These are phyloP conservation scores for Arthrobotrys megalospora DNA, from an alignment of 2,329 filamentous ascomycete genomes.

Conservation along the genomic window DNA sequence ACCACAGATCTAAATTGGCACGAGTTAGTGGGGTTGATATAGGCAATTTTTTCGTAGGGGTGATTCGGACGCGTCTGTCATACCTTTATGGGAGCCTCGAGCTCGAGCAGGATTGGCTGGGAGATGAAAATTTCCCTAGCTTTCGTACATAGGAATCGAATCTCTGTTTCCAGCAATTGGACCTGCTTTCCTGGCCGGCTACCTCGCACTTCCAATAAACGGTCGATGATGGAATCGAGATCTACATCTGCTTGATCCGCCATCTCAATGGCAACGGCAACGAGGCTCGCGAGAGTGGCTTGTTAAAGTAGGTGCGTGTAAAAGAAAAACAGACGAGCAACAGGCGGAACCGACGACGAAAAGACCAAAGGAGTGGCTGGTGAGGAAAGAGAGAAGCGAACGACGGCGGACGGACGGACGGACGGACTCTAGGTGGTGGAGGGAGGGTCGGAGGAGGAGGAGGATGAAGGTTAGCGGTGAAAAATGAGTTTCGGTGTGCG, in stretches of 20 bases:
- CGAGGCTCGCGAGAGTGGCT: constrained; percentile 56
- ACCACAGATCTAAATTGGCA: constrained; percentile 84
- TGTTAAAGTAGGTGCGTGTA: constrained; percentile 20
- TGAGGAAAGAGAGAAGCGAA: constrained; percentile 52
- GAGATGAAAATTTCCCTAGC: constrained; percentile 99
- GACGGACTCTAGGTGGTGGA: constrained; percentile 22
- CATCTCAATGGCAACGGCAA: constrained; percentile 71
- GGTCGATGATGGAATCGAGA: constrained; percentile 99
- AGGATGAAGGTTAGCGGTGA: constrained; percentile 1
- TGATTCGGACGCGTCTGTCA: constrained; percentile 64
- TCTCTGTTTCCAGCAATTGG: constrained; percentile 95
- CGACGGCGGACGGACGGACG: constrained; percentile 30
- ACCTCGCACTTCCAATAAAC: constrained; percentile 95
- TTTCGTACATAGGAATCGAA: constrained; percentile 97
- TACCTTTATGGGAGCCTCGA: constrained; percentile 99
- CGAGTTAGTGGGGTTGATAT: neutral
- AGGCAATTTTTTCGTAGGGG: neutral
- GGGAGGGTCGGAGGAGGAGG: constrained; percentile 9
- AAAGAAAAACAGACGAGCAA: constrained; percentile 39
- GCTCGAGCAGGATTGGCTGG: constrained; percentile 95
- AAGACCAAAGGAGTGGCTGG: constrained; percentile 60
- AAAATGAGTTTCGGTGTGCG: constrained; percentile 14
- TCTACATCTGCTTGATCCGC: constrained; percentile 90
- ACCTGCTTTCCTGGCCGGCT: constrained; percentile 99
- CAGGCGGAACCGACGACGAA: constrained; percentile 48